phyloP scores from a whole-genome alignment of 768 basidiomycete genomes.

The Russula griseocarnosa region DNA sequence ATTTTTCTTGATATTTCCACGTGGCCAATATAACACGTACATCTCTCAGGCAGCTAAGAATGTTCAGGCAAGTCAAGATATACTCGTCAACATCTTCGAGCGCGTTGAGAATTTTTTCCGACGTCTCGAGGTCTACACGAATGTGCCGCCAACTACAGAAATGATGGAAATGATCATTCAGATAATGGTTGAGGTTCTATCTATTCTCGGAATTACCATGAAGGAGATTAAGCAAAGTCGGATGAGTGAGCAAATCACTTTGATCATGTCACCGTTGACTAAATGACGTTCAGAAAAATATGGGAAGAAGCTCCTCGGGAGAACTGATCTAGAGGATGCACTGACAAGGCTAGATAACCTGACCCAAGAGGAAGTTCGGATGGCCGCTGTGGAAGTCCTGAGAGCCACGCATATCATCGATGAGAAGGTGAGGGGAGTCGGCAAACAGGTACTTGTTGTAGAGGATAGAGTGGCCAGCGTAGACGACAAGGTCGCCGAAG shows the following conservation, averaged over 20 bases:
- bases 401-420: not conserved
- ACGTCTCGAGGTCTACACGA: not conserved
- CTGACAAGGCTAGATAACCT: not conserved
- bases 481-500: not conserved
- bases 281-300: not conserved
- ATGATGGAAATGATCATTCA: not conserved
- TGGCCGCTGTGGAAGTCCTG: not conserved
- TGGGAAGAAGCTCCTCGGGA: not conserved
- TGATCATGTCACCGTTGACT: not conserved
- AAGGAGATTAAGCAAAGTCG: not conserved
- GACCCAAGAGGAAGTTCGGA: conserved; percentile 3
- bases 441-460: too few relatives aligned
- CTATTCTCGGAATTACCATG: not conserved
- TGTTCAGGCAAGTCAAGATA: not conserved
- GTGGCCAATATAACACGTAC: not conserved
- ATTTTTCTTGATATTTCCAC: not conserved
- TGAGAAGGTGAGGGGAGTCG: not conserved
- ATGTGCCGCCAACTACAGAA: not conserved
- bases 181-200: not conserved
- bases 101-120: not conserved
- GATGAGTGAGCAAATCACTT: not conserved
- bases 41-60: not conserved
- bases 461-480: not conserved
- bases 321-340: not conserved
- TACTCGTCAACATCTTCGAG: not conserved